Conservation (phyloP, 192 early-diverging fungal species). For the Coemansia sp. region DNA sequence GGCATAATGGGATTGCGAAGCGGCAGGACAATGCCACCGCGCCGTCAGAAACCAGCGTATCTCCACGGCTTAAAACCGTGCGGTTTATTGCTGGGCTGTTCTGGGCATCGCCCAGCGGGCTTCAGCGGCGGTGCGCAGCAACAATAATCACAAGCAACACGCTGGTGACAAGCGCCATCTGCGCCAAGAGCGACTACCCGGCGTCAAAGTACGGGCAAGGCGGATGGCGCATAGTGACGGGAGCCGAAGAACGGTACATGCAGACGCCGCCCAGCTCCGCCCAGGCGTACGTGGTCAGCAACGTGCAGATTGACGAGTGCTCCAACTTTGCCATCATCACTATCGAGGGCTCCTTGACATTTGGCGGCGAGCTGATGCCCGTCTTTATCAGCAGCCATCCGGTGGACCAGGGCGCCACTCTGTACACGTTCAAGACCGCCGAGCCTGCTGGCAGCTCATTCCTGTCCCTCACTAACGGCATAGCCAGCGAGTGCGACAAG, state of each 20-base stretch:
- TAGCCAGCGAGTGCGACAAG: conserved; percentile 15
- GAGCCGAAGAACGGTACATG: conserved; percentile 24
- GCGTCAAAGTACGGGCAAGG: conserved; percentile 23
- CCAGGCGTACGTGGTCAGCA: conserved; percentile 12
- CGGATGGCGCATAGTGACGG: conserved; percentile 30
- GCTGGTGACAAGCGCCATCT: conserved; percentile 40
- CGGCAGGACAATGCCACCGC: background rate
- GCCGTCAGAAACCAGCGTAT: background rate
- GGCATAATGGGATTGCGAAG: background rate
- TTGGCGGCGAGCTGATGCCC: conserved; percentile 18
- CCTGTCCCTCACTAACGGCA: conserved; percentile 24
- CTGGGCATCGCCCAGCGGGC: conserved; percentile 29
- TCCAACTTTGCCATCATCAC: conserved; percentile 37
- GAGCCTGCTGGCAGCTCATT: conserved; percentile 20
- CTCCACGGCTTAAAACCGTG: conserved; percentile 17
- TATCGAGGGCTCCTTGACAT: conserved; percentile 13
- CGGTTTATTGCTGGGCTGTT: conserved; percentile 43
- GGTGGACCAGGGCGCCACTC: conserved; percentile 1
- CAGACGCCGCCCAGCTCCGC: conserved; percentile 5
- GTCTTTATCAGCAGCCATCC: conserved; percentile 25
- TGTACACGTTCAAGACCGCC: conserved; percentile 29
- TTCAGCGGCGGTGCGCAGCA: conserved; percentile 38
- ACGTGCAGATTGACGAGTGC: conserved; percentile 28
- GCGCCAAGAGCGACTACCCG: conserved; percentile 26
- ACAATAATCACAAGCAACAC: conserved; percentile 35